Base-by-base conservation (phyloP, 257 asterid genomes). In the Ophiorrhiza pumila region DNA sequence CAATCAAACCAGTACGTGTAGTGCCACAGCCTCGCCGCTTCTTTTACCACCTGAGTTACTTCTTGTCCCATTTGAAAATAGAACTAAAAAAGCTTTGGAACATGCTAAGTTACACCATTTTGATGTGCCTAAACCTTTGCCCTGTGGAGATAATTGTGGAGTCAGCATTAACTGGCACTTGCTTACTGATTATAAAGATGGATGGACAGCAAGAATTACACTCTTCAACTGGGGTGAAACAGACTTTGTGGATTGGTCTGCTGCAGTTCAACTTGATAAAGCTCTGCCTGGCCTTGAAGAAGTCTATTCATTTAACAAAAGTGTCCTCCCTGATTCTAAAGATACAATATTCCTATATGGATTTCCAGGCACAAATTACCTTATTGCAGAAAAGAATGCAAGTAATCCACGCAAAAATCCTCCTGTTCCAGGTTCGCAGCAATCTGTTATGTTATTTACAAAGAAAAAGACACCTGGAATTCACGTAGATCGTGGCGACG, bases 121-220 rank as follows among this genome's bases (percentile, higher is more conserved):
- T 0, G 25, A 58, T 9, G 43, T 87, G 58, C 96, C 96, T 0
- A 72, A 82, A 65, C 92, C 92, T 0, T 34, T 87, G 74, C 97
- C 97, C 0, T 89, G 96, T 46, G 85, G 84, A 0, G 96, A 91
- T 71, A 89, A 91, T 35, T 86, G 96, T 31, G 94, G 92, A 10
- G 84, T 89, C 35, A 85, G 90, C 81, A 82, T 91, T 14, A 89
- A 89, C 78, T 87, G 96, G 96, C 97, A 91, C 69, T 29, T 91
- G 71, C 80, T 82, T 2, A 72, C 88, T 1, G 90, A 91, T 76
- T 86, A 37, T 72, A 20, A 12, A 4, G 79, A 72, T 2, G 93
- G 95, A 0, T 91, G 97, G 97, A 83, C 93, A 0, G 81, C 95
- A 4, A 83, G 97, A 57, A 60, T 88, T 23, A 91, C 96, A 6